A percentile compares a stretch with the other conserved stretches of the same genome.
Evolutionary conservation across 2,329 filamentous ascomycete genomes (phyloP).

Genomic region (Colletotrichum siamense): DNA sequence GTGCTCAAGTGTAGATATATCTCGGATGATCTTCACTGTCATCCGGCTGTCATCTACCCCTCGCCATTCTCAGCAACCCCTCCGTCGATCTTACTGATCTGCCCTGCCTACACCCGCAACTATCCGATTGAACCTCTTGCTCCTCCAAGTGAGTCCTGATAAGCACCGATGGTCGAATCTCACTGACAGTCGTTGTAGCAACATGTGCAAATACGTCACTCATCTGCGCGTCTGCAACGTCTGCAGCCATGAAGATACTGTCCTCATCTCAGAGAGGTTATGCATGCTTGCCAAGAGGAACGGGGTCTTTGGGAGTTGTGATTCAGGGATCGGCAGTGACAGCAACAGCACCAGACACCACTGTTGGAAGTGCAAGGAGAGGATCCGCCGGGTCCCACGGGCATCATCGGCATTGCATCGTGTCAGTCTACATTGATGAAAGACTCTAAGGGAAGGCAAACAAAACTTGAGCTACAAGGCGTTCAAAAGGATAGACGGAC

Average conservation of each 20-base stretch:
- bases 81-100: neutral
- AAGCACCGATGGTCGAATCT: too few species aligned
- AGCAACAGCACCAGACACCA: conserved; percentile 33
- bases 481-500: neutral
- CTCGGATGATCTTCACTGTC: neutral
- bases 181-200: neutral
- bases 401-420: neutral
- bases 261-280: conserved; percentile 41
- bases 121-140: neutral
- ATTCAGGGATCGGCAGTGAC: conserved; percentile 33
- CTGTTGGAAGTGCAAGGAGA: conserved; percentile 42
- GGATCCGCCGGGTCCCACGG: conserved; percentile 12
- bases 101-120: neutral
- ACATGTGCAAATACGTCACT: conserved; percentile 43
- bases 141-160: neutral
- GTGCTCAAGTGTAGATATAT: neutral
- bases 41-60: neutral
- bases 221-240: conserved; percentile 39
- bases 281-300: conserved; percentile 33
- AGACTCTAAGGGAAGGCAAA: neutral
- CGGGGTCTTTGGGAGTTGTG: conserved; percentile 42
- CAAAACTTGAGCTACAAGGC: neutral
- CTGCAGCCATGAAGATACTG: conserved; percentile 38
- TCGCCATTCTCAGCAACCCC: neutral
- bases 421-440: neutral